These are phyloP conservation scores for Cudoniella acicularis DNA, from an alignment of 495 filamentous ascomycete species.

Conservation along the genomic window DNA sequence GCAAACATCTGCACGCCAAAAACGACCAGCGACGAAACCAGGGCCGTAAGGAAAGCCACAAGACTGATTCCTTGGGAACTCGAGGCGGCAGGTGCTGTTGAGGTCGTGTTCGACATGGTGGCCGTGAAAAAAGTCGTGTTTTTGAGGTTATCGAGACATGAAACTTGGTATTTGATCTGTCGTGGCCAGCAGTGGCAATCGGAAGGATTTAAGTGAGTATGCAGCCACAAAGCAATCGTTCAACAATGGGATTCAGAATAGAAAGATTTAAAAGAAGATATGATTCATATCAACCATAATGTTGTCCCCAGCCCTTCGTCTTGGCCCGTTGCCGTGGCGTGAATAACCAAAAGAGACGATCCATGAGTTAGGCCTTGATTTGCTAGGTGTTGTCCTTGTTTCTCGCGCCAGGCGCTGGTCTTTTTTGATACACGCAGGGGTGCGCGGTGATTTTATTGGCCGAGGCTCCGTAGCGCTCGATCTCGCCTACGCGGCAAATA, in stretches of 20 bases:
- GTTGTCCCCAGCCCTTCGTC: background rate
- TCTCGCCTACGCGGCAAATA: background rate
- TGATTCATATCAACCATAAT: background rate
- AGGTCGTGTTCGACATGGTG: constrained; percentile 8
- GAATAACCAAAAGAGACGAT: too few species aligned
- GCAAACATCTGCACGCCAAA: constrained; percentile 75
- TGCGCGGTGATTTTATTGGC: too few species aligned
- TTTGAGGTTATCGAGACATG: constrained; percentile 19
- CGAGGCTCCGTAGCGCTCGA: background rate
- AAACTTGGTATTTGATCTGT: background rate
- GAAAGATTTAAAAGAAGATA: background rate
- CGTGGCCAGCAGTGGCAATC: background rate
- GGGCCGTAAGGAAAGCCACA: constrained; percentile 69
- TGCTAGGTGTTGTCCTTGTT: background rate
- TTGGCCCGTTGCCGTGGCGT: too few species aligned
- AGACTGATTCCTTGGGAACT: constrained; percentile 49
- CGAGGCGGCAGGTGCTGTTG: constrained; percentile 1
- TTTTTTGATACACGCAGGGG: background rate
- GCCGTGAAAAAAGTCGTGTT: background rate
- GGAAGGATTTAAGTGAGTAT: background rate
- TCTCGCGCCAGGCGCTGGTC: background rate
- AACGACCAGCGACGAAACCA: constrained; percentile 64
- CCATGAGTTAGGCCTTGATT: background rate
- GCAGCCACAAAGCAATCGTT: background rate
- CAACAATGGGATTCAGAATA: background rate